Evolutionary conservation across 1,284 basidiomycete genomes (phyloP), one percentile per base, ranked within the genome.

Genomic region (Taiwanofungus camphoratus): DNA sequence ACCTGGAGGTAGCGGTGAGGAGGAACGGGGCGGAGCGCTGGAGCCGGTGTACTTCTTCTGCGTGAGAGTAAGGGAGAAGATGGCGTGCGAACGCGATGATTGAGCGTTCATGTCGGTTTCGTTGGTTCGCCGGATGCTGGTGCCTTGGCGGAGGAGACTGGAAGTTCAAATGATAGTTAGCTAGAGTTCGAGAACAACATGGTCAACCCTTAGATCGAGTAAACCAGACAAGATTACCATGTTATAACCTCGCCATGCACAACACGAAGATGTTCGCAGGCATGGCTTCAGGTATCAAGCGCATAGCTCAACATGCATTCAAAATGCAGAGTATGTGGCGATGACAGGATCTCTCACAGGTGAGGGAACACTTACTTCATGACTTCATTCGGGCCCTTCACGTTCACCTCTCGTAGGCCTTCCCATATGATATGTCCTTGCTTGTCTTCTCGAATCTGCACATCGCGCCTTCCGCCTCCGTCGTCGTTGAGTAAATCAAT

Each of bases 61-160:
- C 1, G 81, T 89, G 39, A 99, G 72, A 5, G 91, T 97, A 45
- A 99, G 74, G 34, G 94, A 96, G 66, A 99, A 99, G 66, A 99
- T 98, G 44, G 96, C 95, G 74, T 99, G 95, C 19, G 92, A 96
- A 51, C 95, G 88, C 34, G 94, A 98, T 1, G 91, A 95, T 61
- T 97, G 92, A 4, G 92, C 89, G 61, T 99, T 99, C 95, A 99
- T 98, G 59, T 94, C 92, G 30, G 95, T 99, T 64, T 96, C 92
- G 54, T 95, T 94, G 5, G 96, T 99, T 42, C 94, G 82, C 37
- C 95, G 81, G 39, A 95, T 85, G 11, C 87, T 76, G 15, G 91
- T 89, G 23, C 95, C 95, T 55, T 91, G 84, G 52, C 84, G 82
- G 48, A 95, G 74, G 46, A 90, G 74, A 55, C 87, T 88, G 62